These are phyloP conservation scores for Rhodotorula sp. DNA, from an alignment of 1,284 basidiomycete genomes.

Conservation along the genomic window DNA sequence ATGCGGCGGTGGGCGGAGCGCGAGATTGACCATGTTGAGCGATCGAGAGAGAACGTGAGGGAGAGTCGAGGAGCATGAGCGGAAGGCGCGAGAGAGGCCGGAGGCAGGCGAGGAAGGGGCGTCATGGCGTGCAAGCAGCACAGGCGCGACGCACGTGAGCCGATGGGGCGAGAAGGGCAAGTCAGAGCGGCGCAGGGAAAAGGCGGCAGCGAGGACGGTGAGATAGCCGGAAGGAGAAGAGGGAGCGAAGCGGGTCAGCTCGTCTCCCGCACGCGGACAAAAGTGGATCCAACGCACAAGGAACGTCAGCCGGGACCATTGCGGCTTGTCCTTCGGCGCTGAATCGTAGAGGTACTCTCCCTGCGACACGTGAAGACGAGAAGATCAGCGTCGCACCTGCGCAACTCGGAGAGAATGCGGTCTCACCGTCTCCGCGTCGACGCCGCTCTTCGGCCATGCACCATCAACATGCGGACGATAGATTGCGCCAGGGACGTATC, in stretches of 20 bases:
- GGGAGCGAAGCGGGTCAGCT: neutral
- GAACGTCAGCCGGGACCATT: conserved; percentile 59
- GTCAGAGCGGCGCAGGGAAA: too few species aligned
- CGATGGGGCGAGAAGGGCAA: too few species aligned
- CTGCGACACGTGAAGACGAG: conserved; percentile 12
- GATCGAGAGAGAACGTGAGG: neutral
- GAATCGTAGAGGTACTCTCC: conserved; percentile 61
- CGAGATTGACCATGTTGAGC: too few species aligned
- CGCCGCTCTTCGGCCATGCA: conserved; percentile 60
- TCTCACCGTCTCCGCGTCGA: conserved; percentile 53
- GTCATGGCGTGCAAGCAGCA: too few species aligned
- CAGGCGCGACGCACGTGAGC: too few species aligned
- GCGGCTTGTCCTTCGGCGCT: conserved; percentile 48
- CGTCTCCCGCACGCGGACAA: too few species aligned
- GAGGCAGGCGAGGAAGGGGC: too few species aligned
- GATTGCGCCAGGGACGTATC: conserved; percentile 33
- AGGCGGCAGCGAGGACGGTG: too few species aligned
- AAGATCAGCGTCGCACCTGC: neutral
- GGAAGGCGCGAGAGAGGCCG: too few species aligned
- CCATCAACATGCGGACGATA: conserved; percentile 58
- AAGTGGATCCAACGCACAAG: conserved; percentile 45
- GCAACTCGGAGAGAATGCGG: too few species aligned
- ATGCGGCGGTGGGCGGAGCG: too few species aligned
- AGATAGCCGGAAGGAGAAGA: neutral
- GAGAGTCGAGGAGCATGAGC: too few species aligned